These are phyloP conservation scores for Paxillus involutus DNA, from an alignment of 768 basidiomycete species.

Conservation along the genomic window DNA sequence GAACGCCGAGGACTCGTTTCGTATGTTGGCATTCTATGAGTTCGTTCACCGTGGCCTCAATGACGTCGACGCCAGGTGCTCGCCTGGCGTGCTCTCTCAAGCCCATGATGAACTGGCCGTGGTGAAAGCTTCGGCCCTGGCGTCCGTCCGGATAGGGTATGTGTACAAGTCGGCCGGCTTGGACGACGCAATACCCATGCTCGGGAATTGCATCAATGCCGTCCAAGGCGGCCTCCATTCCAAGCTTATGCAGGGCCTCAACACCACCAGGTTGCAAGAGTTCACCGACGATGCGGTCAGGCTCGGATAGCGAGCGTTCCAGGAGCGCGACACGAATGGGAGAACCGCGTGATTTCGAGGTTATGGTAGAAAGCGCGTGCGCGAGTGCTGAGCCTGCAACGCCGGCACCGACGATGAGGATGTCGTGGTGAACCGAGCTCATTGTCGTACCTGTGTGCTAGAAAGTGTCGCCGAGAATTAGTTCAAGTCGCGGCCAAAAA, in stretches of 20 bases:
- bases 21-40: constrained; percentile 59
- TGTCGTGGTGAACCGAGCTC: constrained; percentile 51
- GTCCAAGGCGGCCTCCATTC: constrained; percentile 72
- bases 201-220: constrained; percentile 85
- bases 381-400: constrained; percentile 88
- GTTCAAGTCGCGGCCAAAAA: not conserved
- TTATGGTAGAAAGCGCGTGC: constrained; percentile 70
- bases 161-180: constrained; percentile 61
- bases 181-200: constrained; percentile 83
- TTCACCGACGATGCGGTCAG: constrained; percentile 97
- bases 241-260: constrained; percentile 71
- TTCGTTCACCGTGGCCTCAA: constrained; percentile 83
- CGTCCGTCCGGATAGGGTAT: constrained; percentile 81
- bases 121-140: constrained; percentile 89
- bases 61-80: constrained; percentile 68
- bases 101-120: constrained; percentile 84
- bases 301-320: constrained; percentile 89
- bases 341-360: constrained; percentile 38
- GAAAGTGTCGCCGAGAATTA: not conserved
- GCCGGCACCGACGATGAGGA: constrained; percentile 90
- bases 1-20: constrained; percentile 64
- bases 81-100: constrained; percentile 64
- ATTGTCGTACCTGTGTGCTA: constrained; percentile 3
- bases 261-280: constrained; percentile 94
- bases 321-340: constrained; percentile 80